A percentile compares a stretch with the other conserved stretches of the same genome.
phyloP scores from a whole-genome alignment of 257 asterid genomes.

The Capsicum rhomboideum region DNA sequence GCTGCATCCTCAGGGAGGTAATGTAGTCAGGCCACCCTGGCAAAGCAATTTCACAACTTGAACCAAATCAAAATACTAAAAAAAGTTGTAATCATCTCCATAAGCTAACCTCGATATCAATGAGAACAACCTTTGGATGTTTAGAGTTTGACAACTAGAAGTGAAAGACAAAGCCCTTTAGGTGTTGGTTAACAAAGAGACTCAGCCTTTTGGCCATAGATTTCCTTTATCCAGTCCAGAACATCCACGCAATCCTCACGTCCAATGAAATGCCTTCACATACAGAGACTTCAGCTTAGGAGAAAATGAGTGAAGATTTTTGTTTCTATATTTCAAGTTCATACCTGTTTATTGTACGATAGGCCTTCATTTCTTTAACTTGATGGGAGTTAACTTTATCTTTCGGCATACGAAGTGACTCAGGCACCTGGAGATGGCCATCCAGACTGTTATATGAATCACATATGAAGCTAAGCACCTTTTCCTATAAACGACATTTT shows the following conservation, averaged over 20 bases:
- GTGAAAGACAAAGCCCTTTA: not conserved
- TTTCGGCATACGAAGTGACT: conserved; percentile 63
- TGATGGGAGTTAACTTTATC: conserved; percentile 42
- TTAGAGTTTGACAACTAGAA: not conserved
- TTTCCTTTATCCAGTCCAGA: conserved; percentile 65
- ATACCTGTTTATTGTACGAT: conserved; percentile 73
- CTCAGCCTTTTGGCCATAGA: conserved; percentile 26
- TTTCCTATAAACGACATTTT: conserved; percentile 43
- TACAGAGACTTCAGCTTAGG: conserved; percentile 1
- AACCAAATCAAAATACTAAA: not conserved
- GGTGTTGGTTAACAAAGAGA: conserved; percentile 4
- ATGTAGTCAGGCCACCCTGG: too few relatives aligned
- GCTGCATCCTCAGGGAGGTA: too few relatives aligned
- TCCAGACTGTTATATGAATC: conserved; percentile 48
- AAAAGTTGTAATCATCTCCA: not conserved
- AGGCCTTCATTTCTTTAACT: conserved; percentile 46
- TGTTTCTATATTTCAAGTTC: not conserved
- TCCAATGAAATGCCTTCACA: conserved; percentile 55
- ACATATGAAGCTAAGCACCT: conserved; percentile 56
- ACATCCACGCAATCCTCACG: conserved; percentile 50
- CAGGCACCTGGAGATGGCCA: conserved; percentile 52
- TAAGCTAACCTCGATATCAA: not conserved
- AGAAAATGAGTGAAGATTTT: not conserved
- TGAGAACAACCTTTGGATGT: not conserved
- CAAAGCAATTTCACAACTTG: not conserved